These are phyloP conservation scores for Cucurbita argyrosperma DNA, from an alignment of 306 rosid genomes.

Conservation along the genomic window DNA sequence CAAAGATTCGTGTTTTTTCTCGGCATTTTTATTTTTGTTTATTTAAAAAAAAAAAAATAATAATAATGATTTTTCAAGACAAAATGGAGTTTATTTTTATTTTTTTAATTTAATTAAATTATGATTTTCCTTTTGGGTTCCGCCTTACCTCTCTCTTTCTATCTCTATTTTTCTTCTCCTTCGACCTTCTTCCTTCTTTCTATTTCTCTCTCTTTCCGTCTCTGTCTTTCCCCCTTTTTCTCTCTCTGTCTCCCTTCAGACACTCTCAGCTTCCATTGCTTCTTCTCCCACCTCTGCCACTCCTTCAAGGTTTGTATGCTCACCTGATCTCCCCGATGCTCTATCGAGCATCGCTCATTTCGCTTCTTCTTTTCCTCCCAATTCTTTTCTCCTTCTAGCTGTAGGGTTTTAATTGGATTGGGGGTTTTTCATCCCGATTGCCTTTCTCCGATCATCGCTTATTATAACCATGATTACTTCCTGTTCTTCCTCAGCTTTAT, in stretches of 20 bases:
- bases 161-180: slow-evolving; percentile 16
- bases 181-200: slow-evolving; percentile 17
- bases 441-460: slow-evolving; percentile 25
- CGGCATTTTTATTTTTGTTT: no score
- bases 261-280: slow-evolving; percentile 48
- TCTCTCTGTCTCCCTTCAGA: slow-evolving; percentile 20
- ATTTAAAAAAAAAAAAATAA: not conserved
- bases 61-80: not conserved
- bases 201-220: slow-evolving; percentile 6
- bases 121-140: slow-evolving; percentile 33
- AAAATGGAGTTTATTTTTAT: not conserved
- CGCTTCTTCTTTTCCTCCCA: not conserved
- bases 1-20: no score
- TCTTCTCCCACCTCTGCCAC: slow-evolving; percentile 34
- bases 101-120: not conserved
- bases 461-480: slow-evolving; percentile 6
- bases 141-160: slow-evolving; percentile 28
- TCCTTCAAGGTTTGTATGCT: slow-evolving; percentile 58
- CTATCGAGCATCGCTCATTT: slow-evolving; percentile 1
- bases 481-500: slow-evolving; percentile 1
- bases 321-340: slow-evolving; percentile 38
- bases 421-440: slow-evolving; percentile 13
- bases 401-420: slow-evolving; percentile 38
- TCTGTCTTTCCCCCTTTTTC: not conserved
- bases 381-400: not conserved